phyloP scores from a whole-genome alignment of 768 basidiomycete species.

The Sarcodon sp. region DNA sequence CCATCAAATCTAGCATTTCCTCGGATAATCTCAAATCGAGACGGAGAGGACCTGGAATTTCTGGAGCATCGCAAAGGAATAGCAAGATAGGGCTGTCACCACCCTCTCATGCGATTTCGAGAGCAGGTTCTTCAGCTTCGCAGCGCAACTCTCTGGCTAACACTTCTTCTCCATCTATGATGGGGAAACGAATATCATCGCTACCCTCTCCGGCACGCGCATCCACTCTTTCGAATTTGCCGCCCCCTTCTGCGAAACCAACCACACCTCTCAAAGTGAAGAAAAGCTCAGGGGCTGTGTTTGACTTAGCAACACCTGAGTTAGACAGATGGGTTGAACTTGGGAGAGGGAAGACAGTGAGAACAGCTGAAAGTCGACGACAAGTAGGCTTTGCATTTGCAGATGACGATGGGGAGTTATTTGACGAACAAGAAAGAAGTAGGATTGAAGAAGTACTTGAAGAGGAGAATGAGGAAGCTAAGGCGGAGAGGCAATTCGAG shows the following conservation, averaged over 20 bases:
- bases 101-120: no score
- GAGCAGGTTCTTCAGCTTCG: not conserved
- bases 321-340: no score
- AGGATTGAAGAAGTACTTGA: constrained; percentile 12
- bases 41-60: no score
- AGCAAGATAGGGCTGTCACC: no score
- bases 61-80: no score
- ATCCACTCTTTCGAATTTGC: not conserved
- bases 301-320: not conserved
- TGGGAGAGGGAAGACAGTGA: no score
- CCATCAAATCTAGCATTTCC: no score
- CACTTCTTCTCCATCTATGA: no score
- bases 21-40: no score
- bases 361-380: not conserved
- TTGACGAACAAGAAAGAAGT: not conserved
- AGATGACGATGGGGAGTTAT: constrained; percentile 4
- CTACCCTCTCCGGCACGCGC: not conserved
- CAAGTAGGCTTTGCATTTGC: not conserved
- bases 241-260: not conserved
- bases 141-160: not conserved
- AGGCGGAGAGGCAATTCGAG: not conserved
- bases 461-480: constrained; percentile 5
- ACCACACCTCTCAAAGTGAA: not conserved
- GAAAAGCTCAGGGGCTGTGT: not conserved
- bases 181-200: not conserved